A percentile compares a stretch with the other conserved stretches of the same genome.
Evolutionary conservation across 2,329 filamentous ascomycete species (phyloP).

Genomic region (Chalaropsis ovoidea): DNA sequence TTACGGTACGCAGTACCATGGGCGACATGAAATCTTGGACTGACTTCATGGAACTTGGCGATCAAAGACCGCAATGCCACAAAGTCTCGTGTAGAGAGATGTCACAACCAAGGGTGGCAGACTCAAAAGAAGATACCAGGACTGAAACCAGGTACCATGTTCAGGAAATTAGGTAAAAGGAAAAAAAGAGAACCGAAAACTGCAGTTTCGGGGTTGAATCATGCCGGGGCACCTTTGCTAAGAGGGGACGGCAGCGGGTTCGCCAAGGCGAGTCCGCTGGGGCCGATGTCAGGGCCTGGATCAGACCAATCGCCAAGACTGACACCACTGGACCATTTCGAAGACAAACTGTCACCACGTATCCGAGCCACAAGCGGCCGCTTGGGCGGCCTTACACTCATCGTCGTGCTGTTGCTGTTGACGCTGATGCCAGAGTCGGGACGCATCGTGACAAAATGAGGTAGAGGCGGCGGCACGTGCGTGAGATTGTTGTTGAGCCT

Average conservation of each 20-base stretch:
- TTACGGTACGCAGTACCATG: slow-evolving; percentile 12
- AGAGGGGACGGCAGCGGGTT: slow-evolving; percentile 2
- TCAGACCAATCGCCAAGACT: slow-evolving; percentile 41
- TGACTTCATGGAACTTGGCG: background rate
- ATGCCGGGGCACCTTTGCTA: background rate
- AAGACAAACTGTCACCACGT: slow-evolving; percentile 34
- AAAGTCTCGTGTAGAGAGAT: background rate
- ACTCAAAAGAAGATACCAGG: background rate
- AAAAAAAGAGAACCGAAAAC: background rate
- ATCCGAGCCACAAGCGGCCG: slow-evolving; percentile 32
- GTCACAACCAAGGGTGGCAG: background rate
- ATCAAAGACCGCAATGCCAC: background rate
- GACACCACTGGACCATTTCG: slow-evolving; percentile 41
- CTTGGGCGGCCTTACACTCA: slow-evolving; percentile 32
- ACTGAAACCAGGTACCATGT: background rate
- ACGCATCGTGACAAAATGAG: slow-evolving; percentile 27
- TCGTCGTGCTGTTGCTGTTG: slow-evolving; percentile 34
- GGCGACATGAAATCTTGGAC: background rate
- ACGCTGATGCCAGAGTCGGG: slow-evolving; percentile 28
- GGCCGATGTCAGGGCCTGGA: slow-evolving; percentile 46
- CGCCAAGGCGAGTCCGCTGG: slow-evolving; percentile 28
- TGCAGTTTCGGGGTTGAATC: background rate
- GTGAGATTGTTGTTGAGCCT: slow-evolving; percentile 4
- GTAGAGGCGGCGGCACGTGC: slow-evolving; percentile 26
- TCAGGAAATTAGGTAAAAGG: background rate